Evolutionary conservation across 2,329 filamentous ascomycete genomes (phyloP), one percentile per base, ranked within the genome.

Genomic region (Aciculosporium take): DNA sequence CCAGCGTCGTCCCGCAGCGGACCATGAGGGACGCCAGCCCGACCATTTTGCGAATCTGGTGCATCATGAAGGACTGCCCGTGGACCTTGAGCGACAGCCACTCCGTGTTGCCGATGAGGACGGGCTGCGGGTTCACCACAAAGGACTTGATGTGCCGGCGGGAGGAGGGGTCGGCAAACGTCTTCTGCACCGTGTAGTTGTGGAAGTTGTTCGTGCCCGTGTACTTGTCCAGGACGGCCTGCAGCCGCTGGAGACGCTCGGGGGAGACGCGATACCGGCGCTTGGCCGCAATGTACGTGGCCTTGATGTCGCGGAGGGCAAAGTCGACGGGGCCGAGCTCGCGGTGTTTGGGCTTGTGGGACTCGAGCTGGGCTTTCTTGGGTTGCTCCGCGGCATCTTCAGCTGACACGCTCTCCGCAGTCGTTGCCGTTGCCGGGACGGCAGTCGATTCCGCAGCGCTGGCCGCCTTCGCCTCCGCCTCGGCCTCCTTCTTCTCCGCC

Each of bases 51-150:
- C 91, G 81, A 61, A 98, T 98, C 66, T 98, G 91, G 62, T 98
- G 91, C 91, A 98, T 98, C 91, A 98, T 98, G 71, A 98, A 98
- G 56, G 82, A 89, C 63, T 98, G 91, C 0, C 91, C 91, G 61
- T 98, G 91, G 20, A 98, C 88, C 59, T 94, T 94, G 50, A 96
- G 70, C 33, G 83, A 91, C 4, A 98, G 70, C 91, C 91, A 98
- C 66, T 98, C 84, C 2, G 87, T 95, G 56, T 89, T 79, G 59
- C 85, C 77, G 61, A 94, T 93, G 55, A 87, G 76, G 54, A 94
- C 81, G 1, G 87, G 86, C 39, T 74, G 67, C 3, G 68, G 65
- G 58, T 86, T 82, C 44, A 86, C 81, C 29, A 81, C 69, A 66
- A 98, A 98, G 2, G 84, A 91, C 59, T 88, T 91, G 68, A 98